These are phyloP conservation scores for Eucalyptus marginata DNA, from an alignment of 345 rosid genomes.

Conservation along the genomic window DNA sequence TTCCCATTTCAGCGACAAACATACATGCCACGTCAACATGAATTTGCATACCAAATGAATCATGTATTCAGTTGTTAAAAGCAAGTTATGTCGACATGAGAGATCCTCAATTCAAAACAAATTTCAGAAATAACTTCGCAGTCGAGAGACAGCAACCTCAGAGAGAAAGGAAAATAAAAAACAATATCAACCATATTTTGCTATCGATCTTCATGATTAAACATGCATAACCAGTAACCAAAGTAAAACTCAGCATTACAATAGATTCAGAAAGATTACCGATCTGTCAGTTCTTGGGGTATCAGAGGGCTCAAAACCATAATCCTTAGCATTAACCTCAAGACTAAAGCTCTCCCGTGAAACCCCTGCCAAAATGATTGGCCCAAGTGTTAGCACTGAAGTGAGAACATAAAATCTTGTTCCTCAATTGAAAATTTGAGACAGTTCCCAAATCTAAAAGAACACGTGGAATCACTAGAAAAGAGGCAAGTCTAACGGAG, in stretches of 20 bases:
- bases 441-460: background rate
- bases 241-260: background rate
- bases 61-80: background rate
- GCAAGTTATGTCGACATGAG: background rate
- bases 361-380: constrained; percentile 35
- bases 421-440: background rate
- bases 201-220: background rate
- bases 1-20: background rate
- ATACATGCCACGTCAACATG: background rate
- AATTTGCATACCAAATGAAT: background rate
- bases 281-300: constrained; percentile 94
- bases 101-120: background rate
- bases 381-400: background rate
- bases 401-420: background rate
- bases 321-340: constrained; percentile 76
- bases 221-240: background rate
- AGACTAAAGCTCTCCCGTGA: constrained; percentile 71
- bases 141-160: background rate
- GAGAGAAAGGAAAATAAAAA: background rate
- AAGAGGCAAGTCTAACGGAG: background rate
- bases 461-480: background rate
- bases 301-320: constrained; percentile 81
- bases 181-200: background rate
- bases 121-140: background rate
- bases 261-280: constrained; percentile 21